Evolutionary conservation across 495 filamentous ascomycete genomes (phyloP), one percentile per base, ranked within the genome.

Genomic region (Massariosphaeria phaeospora): DNA sequence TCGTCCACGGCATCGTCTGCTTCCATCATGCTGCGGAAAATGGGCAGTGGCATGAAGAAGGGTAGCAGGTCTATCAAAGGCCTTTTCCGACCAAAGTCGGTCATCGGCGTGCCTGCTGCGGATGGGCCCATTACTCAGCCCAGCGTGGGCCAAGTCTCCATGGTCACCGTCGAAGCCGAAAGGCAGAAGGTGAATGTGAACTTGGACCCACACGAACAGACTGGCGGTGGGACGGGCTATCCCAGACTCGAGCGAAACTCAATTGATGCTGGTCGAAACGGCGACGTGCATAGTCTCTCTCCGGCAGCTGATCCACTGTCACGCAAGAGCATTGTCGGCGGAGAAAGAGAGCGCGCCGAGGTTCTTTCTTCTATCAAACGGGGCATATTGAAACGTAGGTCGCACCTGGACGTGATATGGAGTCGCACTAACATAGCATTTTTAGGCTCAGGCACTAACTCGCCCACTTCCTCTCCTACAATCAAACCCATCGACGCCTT

Each of bases 11-110:
- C 93, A 25, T 97, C 94, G 6, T 99, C 93, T 18, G 93, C 93
- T 21, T 97, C 94, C 30, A 85, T 99, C 58, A 99, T 99, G 93
- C 91, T 99, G 65, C 83, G 93, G 25, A 99, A 99, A 76, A 97
- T 99, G 94, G 94, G 93, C 62, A 86, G 88, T 55, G 91, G 94
- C 18, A 85, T 96, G 84, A 99, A 95, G 79, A 91, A 88, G 69
- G 84, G 86, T 15, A 85, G 83, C 20, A 76, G 90, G 27, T 96
- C 91, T 8, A 78, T 99, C 39, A 94, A 95, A 62, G 93, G 93
- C 24, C 75, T 99, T 9, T 99, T 99, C 73, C 78, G 93, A 55
- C 93, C 93, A 0, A 97, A 96, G 71, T 96, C 93, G 1, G 75
- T 94, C 27, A 78, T 91, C 65, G 91, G 89, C 13, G 80, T 84